A percentile compares a stretch with the other conserved stretches of the same genome.
phyloP scores from a whole-genome alignment of 2,329 filamentous ascomycete species.

The Trichophyton verrucosum region DNA sequence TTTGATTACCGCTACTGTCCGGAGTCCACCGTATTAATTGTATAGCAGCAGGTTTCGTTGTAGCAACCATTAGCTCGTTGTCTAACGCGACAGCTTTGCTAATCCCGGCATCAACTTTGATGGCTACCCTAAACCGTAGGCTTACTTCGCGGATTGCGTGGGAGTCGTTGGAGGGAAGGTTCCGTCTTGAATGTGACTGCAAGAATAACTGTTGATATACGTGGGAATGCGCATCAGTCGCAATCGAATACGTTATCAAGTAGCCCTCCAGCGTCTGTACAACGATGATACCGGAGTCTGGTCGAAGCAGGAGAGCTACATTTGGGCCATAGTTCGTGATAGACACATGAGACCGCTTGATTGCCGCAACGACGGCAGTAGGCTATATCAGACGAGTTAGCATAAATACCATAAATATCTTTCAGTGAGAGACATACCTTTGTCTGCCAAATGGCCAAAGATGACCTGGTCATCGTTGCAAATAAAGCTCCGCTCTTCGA shows the following conservation, averaged over 20 bases:
- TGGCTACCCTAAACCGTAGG: slow-evolving; percentile 90
- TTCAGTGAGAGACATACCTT: slow-evolving; percentile 45
- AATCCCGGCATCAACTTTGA: slow-evolving; percentile 94
- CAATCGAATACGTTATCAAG: slow-evolving; percentile 86
- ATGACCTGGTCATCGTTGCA: slow-evolving; percentile 71
- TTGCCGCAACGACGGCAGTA: slow-evolving; percentile 72
- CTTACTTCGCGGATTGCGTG: slow-evolving; percentile 73
- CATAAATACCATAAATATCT: not conserved
- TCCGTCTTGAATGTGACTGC: slow-evolving; percentile 35
- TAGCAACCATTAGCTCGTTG: slow-evolving; percentile 84
- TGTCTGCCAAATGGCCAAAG: slow-evolving; percentile 92
- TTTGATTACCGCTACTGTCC: slow-evolving; percentile 69
- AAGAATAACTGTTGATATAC: slow-evolving; percentile 76
- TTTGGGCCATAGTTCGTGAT: slow-evolving; percentile 75
- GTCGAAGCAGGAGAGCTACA: slow-evolving; percentile 69
- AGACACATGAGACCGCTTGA: slow-evolving; percentile 70
- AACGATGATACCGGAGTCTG: slow-evolving; percentile 84
- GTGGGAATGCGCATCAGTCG: slow-evolving; percentile 65
- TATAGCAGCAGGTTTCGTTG: slow-evolving; percentile 79
- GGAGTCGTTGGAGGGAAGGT: slow-evolving; percentile 68
- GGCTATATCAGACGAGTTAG: slow-evolving; percentile 45
- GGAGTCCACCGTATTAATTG: slow-evolving; percentile 94
- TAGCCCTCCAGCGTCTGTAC: slow-evolving; percentile 77
- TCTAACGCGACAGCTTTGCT: slow-evolving; percentile 77
- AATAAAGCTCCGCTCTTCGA: slow-evolving; percentile 74